Evolutionary conservation across 2,329 filamentous ascomycete genomes (phyloP), one percentile per base, ranked within the genome.

Genomic region (Monosporascus ibericus): DNA sequence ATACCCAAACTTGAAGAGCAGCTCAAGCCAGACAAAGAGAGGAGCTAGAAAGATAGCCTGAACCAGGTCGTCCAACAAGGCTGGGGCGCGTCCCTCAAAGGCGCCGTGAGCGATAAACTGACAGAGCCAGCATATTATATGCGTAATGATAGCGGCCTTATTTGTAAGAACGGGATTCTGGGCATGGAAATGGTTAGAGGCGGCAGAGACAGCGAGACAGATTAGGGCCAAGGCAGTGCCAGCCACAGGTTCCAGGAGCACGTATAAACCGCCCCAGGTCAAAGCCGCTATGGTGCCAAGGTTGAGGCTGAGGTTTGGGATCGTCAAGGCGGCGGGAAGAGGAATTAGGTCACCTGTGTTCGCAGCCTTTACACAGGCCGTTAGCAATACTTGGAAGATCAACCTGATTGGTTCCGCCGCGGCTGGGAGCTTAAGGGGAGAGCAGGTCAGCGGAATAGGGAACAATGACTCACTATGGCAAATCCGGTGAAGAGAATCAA

Each of bases 11-110:
- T 79, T 84, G 76, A 99, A 99, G 25, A 99, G 78, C 24, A 95
- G 73, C 74, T 97, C 92, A 63, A 99, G 87, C 89, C 94, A 99
- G 53, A 97, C 92, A 63, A 97, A 99, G 65, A 99, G 87, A 8
- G 94, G 94, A 0, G 94, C 94, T 24, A 97, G 78, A 65, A 97
- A 92, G 58, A 97, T 71, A 27, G 94, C 92, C 72, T 97, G 94
- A 47, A 95, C 78, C 42, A 97, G 73, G 65, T 96, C 97, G 72
- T 97, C 92, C 47, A 97, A 75, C 58, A 97, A 74, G 5, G 92
- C 92, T 7, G 92, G 94, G 3, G 92, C 90, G 49, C 92, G 84
- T 20, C 88, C 84, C 72, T 97, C 94, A 62, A 90, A 97, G 48
- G 80, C 83, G 38, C 91, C 92, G 66, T 99, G 94, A 27, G 94